Evolutionary conservation across 306 rosid genomes (phyloP).

Genomic region (Erythrophleum fordii): DNA sequence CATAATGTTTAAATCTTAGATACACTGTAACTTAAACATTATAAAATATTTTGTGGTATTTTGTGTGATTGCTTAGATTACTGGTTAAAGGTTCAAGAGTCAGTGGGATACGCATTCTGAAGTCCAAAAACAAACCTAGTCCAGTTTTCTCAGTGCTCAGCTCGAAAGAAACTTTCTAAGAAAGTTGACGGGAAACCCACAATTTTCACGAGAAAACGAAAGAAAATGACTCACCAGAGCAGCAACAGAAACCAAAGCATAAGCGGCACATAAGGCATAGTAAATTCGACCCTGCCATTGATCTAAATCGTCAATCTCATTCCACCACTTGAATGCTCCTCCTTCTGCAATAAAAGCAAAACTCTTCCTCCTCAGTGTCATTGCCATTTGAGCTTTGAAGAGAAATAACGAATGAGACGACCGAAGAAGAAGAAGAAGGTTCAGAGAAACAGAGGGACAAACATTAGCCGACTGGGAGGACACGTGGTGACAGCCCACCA

Average conservation of each 20-base stretch:
- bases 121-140: too few species aligned
- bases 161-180: neutral
- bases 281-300: slow-evolving; percentile 51
- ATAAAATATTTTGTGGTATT: too few species aligned
- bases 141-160: neutral
- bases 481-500: slow-evolving; percentile 33
- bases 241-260: slow-evolving; percentile 59
- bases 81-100: too few species aligned
- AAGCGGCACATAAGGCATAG: slow-evolving; percentile 51
- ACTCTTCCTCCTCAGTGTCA: slow-evolving; percentile 38
- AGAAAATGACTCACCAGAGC: slow-evolving; percentile 54
- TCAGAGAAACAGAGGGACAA: neutral
- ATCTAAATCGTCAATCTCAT: slow-evolving; percentile 40
- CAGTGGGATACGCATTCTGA: too few species aligned
- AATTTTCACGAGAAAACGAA: slow-evolving; percentile 1
- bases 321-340: slow-evolving; percentile 44
- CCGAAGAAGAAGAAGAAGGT: neutral
- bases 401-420: neutral
- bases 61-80: too few species aligned
- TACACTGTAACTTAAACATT: too few species aligned
- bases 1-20: too few species aligned
- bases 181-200: neutral
- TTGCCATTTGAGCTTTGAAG: slow-evolving; percentile 23
- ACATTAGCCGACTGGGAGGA: neutral
- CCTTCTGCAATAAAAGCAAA: slow-evolving; percentile 41